phyloP scores from a whole-genome alignment of 495 filamentous ascomycete species.

The Tuber umbilicatum region DNA sequence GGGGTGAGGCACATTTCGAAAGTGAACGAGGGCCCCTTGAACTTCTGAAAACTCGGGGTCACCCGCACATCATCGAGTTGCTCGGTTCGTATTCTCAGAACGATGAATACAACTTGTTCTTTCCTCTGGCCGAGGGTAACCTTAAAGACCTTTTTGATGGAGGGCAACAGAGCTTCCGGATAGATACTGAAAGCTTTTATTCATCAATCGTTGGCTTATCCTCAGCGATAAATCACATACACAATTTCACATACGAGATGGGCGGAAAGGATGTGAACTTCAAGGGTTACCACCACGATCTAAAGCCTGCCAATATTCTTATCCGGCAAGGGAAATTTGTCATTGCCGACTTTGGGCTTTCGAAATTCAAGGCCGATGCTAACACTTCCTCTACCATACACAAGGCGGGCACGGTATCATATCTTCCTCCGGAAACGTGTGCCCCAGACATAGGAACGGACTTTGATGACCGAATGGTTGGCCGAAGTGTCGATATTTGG shows the following conservation, averaged over 20 bases:
- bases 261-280: not conserved
- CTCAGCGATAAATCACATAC: slow-evolving; percentile 16
- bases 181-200: not conserved
- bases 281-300: slow-evolving; percentile 29
- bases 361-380: slow-evolving; percentile 1
- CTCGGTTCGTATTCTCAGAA: slow-evolving; percentile 5
- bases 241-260: slow-evolving; percentile 5
- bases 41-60: not conserved
- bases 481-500: slow-evolving; percentile 39
- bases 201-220: slow-evolving; percentile 12
- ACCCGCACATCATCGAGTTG: slow-evolving; percentile 22
- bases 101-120: slow-evolving; percentile 5
- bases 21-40: slow-evolving; percentile 7
- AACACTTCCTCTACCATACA: not conserved
- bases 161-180: not conserved
- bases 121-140: slow-evolving; percentile 14
- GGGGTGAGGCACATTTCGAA: not conserved
- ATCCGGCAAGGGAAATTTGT: slow-evolving; percentile 17
- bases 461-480: slow-evolving; percentile 13
- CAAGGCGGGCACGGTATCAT: not conserved
- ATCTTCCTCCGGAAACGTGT: slow-evolving; percentile 10
- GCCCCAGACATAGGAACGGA: not conserved
- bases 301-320: slow-evolving; percentile 35
- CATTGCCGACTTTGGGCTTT: slow-evolving; percentile 28
- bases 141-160: slow-evolving; percentile 8